Percentiles rank a stretch among this genome's conserved stretches.
Evolutionary conservation across 164 flowering plant genomes (phyloP).

Genomic region (Vitis rupestris): DNA sequence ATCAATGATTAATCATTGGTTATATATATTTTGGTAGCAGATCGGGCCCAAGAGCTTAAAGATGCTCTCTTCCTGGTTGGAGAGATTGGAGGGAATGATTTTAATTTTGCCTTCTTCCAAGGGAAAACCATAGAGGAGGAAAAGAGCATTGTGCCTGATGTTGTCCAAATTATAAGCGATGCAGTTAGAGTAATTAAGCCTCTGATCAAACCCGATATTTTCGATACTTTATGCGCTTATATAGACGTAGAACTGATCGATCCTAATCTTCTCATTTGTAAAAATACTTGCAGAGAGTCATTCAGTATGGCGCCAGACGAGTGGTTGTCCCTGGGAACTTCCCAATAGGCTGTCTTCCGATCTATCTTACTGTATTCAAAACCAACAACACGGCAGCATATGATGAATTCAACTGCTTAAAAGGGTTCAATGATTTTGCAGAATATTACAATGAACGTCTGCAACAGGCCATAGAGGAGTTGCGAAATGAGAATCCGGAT

Average conservation of each 20-base stretch:
- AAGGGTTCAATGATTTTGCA: constrained; percentile 19
- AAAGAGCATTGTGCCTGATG: neutral
- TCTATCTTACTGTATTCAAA: constrained; percentile 5
- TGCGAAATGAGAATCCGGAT: constrained; percentile 8
- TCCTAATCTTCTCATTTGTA: no score
- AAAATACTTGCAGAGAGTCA: constrained; percentile 7
- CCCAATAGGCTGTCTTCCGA: constrained; percentile 15
- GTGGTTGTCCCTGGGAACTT: constrained; percentile 22
- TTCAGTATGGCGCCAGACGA: constrained; percentile 15
- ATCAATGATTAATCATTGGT: no score
- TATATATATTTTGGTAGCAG: constrained; percentile 1
- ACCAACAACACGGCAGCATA: constrained; percentile 16
- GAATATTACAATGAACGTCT: constrained; percentile 20
- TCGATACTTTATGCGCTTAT: neutral
- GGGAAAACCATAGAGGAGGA: constrained; percentile 16
- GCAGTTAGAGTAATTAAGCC: constrained; percentile 27
- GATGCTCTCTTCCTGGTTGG: constrained; percentile 34
- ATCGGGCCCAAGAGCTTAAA: constrained; percentile 17
- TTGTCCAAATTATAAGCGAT: constrained; percentile 19
- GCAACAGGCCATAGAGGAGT: constrained; percentile 10
- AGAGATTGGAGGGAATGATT: constrained; percentile 45
- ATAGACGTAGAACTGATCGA: no score
- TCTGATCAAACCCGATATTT: neutral
- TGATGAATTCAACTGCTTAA: constrained; percentile 22
- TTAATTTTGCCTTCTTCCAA: constrained; percentile 19